A percentile compares a stretch with the other conserved stretches of the same genome.
Conservation (phyloP, 345 rosid species). For the Draba incana region DNA sequence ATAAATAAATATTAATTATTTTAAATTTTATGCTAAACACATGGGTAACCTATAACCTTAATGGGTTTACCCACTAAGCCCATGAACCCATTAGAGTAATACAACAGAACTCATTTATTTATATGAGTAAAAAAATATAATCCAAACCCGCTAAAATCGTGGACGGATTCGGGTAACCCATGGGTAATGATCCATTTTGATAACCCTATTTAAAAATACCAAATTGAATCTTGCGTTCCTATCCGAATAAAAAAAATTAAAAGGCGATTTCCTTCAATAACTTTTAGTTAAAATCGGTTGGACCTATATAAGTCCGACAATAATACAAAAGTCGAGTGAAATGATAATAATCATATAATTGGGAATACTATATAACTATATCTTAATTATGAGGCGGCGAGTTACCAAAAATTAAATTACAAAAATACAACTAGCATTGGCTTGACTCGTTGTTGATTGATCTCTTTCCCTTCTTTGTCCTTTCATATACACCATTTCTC, state of each 20-base stretch:
- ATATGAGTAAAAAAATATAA: too few relatives aligned
- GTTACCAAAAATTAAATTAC: slow-evolving; percentile 11
- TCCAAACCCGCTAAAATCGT: too few relatives aligned
- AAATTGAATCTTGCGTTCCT: slow-evolving; percentile 23
- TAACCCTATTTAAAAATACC: too few relatives aligned
- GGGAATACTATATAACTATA: slow-evolving; percentile 11
- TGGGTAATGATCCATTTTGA: too few relatives aligned
- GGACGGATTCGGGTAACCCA: too few relatives aligned
- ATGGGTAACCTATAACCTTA: too few relatives aligned
- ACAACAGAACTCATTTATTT: too few relatives aligned
- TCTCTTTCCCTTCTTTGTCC: slow-evolving; percentile 10
- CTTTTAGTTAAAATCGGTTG: neutral
- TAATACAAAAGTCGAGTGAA: slow-evolving; percentile 25
- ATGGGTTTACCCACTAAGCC: too few relatives aligned
- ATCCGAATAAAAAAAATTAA: slow-evolving; percentile 6
- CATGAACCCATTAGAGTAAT: too few relatives aligned
- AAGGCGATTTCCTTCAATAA: neutral
- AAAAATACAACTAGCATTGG: slow-evolving; percentile 29
- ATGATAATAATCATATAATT: slow-evolving; percentile 18
- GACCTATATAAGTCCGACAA: slow-evolving; percentile 16
- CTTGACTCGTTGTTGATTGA: slow-evolving; percentile 27
- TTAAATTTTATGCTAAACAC: too few relatives aligned
- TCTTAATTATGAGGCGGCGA: slow-evolving; percentile 7
- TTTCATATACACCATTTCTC: slow-evolving; percentile 26
- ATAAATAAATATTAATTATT: too few relatives aligned